Conservation (phyloP, 75 land plant genomes). For the Ceratopteris richardii region DNA sequence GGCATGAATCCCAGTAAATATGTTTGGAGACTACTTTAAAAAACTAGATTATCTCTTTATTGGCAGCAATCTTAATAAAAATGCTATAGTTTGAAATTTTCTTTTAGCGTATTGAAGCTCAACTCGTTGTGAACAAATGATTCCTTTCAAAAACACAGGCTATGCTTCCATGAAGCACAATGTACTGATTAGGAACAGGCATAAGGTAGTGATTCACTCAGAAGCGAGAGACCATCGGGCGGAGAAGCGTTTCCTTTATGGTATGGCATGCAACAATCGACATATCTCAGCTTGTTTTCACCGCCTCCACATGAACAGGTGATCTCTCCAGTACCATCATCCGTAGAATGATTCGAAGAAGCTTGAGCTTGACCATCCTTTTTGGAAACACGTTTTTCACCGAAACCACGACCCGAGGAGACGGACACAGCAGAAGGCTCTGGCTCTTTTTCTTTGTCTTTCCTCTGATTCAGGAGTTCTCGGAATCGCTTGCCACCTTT, state of each 20-base stretch:
- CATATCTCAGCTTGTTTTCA: conserved; percentile 7
- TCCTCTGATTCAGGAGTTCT: background rate
- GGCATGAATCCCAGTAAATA: too few relatives aligned
- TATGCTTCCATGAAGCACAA: too few relatives aligned
- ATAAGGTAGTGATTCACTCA: conserved; percentile 27
- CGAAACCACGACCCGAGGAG: background rate
- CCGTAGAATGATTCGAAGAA: background rate
- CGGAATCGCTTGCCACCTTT: background rate
- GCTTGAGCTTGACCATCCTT: background rate
- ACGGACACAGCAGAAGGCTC: background rate
- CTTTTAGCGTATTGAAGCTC: too few relatives aligned
- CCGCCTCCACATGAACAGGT: conserved; percentile 42
- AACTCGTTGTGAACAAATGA: too few relatives aligned
- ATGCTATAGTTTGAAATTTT: too few relatives aligned
- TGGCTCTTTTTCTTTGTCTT: background rate
- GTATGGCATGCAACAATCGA: conserved; percentile 18
- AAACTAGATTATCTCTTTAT: too few relatives aligned
- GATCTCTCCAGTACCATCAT: background rate
- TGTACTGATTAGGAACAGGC: too few relatives aligned
- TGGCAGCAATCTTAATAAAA: too few relatives aligned
- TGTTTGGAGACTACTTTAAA: too few relatives aligned
- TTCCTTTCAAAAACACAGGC: too few relatives aligned
- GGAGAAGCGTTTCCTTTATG: conserved; percentile 20
- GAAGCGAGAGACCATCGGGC: conserved; percentile 27
- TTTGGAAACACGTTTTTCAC: background rate